These are phyloP conservation scores for Paraconiothyrium brasiliense DNA, from an alignment of 2,329 filamentous ascomycete species.

Conservation along the genomic window DNA sequence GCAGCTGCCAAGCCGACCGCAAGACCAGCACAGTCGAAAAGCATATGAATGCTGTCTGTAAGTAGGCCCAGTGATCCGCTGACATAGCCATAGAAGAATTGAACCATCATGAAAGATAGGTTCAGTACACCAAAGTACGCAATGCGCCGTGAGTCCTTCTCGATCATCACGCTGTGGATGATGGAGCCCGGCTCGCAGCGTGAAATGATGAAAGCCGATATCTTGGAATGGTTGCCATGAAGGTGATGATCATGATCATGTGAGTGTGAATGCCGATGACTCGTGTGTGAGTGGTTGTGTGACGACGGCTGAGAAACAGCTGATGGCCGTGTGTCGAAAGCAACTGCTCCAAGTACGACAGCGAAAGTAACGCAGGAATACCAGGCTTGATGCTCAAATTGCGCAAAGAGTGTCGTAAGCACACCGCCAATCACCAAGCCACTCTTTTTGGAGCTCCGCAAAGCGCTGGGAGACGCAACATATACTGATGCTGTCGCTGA, in stretches of 20 bases:
- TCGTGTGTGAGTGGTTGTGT: slow-evolving; percentile 41
- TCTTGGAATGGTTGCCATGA: slow-evolving; percentile 66
- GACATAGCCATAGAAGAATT: slow-evolving; percentile 91
- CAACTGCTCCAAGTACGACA: slow-evolving; percentile 50
- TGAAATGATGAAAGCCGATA: slow-evolving; percentile 78
- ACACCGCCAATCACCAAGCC: slow-evolving; percentile 43
- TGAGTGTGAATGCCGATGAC: slow-evolving; percentile 42
- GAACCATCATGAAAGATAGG: slow-evolving; percentile 92
- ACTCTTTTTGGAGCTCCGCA: slow-evolving; percentile 50
- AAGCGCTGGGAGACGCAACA: slow-evolving; percentile 52
- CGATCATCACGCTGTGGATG: slow-evolving; percentile 83
- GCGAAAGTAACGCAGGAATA: slow-evolving; percentile 30
- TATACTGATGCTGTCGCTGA: slow-evolving; percentile 55
- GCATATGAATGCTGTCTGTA: slow-evolving; percentile 99
- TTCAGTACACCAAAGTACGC: slow-evolving; percentile 98
- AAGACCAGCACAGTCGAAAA: slow-evolving; percentile 95
- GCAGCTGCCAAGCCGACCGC: slow-evolving; percentile 89
- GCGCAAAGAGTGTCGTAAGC: slow-evolving; percentile 33
- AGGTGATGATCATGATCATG: slow-evolving; percentile 46
- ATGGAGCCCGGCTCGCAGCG: slow-evolving; percentile 77
- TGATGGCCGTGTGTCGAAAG: slow-evolving; percentile 51
- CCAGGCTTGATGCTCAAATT: slow-evolving; percentile 32
- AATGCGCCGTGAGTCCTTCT: slow-evolving; percentile 92
- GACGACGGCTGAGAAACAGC: slow-evolving; percentile 37
- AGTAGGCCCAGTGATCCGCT: slow-evolving; percentile 95